phyloP scores from a whole-genome alignment of 805 yeast genomes.

The Teunomyces kruisii region DNA sequence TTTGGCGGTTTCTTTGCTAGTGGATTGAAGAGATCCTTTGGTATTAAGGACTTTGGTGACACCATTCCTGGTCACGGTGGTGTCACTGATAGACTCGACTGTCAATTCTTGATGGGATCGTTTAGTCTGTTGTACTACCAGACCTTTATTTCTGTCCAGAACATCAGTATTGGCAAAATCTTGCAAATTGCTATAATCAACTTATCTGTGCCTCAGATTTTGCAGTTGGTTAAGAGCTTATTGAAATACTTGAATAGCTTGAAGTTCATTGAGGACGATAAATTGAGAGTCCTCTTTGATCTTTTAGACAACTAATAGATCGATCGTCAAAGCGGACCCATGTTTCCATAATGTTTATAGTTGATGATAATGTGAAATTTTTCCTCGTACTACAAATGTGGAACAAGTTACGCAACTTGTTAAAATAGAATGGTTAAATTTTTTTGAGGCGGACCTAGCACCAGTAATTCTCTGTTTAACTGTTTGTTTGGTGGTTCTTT shows the following conservation, averaged over 20 bases:
- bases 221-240: conserved; percentile 60
- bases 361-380: not conserved
- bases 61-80: conserved; percentile 99
- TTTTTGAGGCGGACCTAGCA: too few relatives aligned
- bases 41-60: conserved; percentile 95
- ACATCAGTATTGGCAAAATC: conserved; percentile 70
- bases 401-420: too few relatives aligned
- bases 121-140: conserved; percentile 90
- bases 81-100: conserved; percentile 94
- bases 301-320: conserved; percentile 24
- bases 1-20: conserved; percentile 98
- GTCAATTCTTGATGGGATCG: conserved; percentile 97
- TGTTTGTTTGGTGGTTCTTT: too few relatives aligned
- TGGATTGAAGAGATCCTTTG: conserved; percentile 95
- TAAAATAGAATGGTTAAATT: too few relatives aligned
- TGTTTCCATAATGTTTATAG: not conserved
- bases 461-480: too few relatives aligned
- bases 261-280: conserved; percentile 27
- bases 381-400: too few relatives aligned
- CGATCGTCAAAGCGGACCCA: not conserved
- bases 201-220: conserved; percentile 62
- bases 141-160: conserved; percentile 77
- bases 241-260: conserved; percentile 49
- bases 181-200: conserved; percentile 75
- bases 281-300: conserved; percentile 25